phyloP scores from a whole-genome alignment of 768 basidiomycete species.

The Leucosporidium scottii region DNA sequence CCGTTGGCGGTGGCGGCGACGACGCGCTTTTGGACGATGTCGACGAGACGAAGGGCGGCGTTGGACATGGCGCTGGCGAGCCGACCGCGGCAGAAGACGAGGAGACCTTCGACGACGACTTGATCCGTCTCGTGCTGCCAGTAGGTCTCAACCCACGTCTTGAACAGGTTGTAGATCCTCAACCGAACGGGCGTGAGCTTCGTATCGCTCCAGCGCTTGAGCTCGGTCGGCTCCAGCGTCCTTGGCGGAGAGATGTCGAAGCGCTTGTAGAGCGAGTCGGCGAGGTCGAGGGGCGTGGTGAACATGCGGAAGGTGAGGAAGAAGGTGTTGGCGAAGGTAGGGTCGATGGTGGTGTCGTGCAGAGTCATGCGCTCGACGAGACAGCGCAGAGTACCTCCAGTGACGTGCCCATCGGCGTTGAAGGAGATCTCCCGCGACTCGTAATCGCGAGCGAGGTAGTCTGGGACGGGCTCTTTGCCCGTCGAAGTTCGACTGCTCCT shows the following conservation, averaged over 20 bases:
- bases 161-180: constrained; percentile 85
- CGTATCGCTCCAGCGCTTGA: constrained; percentile 70
- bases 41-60: constrained; percentile 41
- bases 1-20: not conserved
- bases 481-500: too few species aligned
- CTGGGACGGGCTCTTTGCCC: not conserved
- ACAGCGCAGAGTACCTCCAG: constrained; percentile 79
- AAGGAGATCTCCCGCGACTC: constrained; percentile 75
- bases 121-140: constrained; percentile 76
- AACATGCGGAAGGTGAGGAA: constrained; percentile 94
- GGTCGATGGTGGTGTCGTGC: constrained; percentile 81
- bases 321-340: constrained; percentile 79
- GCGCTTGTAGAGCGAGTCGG: constrained; percentile 67
- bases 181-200: constrained; percentile 86
- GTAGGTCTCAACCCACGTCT: constrained; percentile 84
- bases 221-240: constrained; percentile 50
- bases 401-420: constrained; percentile 80
- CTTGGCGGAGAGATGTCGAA: constrained; percentile 65
- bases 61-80: constrained; percentile 40
- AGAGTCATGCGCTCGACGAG: constrained; percentile 97
- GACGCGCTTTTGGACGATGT: constrained; percentile 39
- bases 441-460: constrained; percentile 53
- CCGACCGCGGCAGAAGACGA: constrained; percentile 39
- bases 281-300: constrained; percentile 66
- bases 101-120: constrained; percentile 47